phyloP scores from a whole-genome alignment of 2,329 filamentous ascomycete genomes.

The Venturia aucupariae region DNA sequence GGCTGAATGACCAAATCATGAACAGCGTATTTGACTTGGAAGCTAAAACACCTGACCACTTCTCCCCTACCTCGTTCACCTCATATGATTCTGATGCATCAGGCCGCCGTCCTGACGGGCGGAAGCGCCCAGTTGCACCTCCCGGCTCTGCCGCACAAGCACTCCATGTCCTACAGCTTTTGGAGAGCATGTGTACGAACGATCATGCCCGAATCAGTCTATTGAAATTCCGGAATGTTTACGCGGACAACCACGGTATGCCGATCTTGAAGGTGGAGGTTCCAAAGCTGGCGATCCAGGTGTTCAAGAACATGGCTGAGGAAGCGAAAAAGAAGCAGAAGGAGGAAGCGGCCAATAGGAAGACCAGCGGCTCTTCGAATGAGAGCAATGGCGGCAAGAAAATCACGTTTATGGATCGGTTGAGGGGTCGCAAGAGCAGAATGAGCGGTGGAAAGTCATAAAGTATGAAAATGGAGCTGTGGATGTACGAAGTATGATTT shows the following conservation, averaged over 20 bases:
- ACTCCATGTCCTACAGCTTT: background rate
- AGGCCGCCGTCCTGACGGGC: background rate
- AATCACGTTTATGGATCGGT: constrained; percentile 3
- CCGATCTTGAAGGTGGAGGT: constrained; percentile 4
- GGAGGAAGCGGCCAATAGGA: background rate
- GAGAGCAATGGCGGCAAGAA: background rate
- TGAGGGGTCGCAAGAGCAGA: background rate
- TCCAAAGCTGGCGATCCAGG: background rate
- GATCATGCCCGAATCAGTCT: constrained; percentile 1
- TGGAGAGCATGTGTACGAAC: background rate
- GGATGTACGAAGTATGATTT: background rate
- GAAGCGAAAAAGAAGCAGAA: background rate
- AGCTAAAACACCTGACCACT: background rate
- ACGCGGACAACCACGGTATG: background rate
- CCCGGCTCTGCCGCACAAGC: background rate
- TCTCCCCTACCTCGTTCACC: background rate
- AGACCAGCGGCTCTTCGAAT: background rate
- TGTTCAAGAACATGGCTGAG: background rate
- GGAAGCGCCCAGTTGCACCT: background rate
- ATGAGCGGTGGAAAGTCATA: background rate
- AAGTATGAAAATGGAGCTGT: background rate
- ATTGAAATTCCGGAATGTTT: constrained; percentile 5
- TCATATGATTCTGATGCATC: background rate
- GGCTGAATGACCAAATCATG: constrained; percentile 4
- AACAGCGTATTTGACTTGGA: constrained; percentile 1